Conservation (phyloP, 2,329 filamentous ascomycete species). For the Curvularia sp. region DNA sequence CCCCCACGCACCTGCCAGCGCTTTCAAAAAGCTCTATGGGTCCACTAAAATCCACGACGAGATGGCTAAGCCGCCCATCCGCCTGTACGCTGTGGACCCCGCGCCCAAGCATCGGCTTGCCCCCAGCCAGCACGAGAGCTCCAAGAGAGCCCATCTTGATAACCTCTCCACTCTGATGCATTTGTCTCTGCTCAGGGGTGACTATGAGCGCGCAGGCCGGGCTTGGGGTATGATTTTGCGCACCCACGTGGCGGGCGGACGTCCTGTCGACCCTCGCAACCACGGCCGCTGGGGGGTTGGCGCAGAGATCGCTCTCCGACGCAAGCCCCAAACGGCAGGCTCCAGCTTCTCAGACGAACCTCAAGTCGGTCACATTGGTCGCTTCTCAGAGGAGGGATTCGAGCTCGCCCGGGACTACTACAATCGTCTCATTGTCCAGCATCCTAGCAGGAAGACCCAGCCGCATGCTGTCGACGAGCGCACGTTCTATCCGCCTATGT, state of each 20-base stretch:
- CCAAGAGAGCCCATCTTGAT: constrained; percentile 65
- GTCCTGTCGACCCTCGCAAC: constrained; percentile 70
- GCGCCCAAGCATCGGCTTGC: constrained; percentile 20
- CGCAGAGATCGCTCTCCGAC: constrained; percentile 79
- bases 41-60: constrained; percentile 47
- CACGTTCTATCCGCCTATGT: constrained; percentile 82
- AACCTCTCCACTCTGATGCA: constrained; percentile 75
- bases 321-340: constrained; percentile 25
- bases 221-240: constrained; percentile 78
- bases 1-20: constrained; percentile 51
- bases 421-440: constrained; percentile 76
- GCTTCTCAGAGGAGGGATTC: constrained; percentile 57
- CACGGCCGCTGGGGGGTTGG: constrained; percentile 81
- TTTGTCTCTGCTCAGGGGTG: constrained; percentile 71
- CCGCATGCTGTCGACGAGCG: constrained; percentile 68
- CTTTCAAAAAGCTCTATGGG: constrained; percentile 24
- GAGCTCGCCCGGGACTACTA: constrained; percentile 72
- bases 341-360: background rate
- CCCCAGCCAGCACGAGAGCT: constrained; percentile 27
- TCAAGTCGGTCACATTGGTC: constrained; percentile 8
- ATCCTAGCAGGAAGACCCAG: constrained; percentile 69
- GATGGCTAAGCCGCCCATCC: constrained; percentile 52
- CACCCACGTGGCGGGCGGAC: constrained; percentile 61
- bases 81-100: constrained; percentile 46
- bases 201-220: constrained; percentile 73